A percentile compares a stretch with the other conserved stretches of the same genome.
phyloP scores from a whole-genome alignment of 148 eudicot species.

The Rhododendron mucronatum region DNA sequence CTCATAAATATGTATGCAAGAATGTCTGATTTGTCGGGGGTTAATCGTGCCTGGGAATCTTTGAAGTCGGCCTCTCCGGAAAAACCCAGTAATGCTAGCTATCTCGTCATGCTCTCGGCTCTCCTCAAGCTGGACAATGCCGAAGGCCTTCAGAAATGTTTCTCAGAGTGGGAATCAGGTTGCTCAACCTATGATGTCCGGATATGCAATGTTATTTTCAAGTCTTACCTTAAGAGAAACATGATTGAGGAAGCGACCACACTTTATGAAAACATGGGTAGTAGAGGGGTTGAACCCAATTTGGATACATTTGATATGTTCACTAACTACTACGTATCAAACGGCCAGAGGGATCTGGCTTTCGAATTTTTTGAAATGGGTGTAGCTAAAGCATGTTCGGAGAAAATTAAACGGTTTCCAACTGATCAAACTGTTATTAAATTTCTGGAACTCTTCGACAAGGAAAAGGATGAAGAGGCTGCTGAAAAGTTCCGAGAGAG shows the following conservation, averaged over 20 bases:
- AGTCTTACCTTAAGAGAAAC: conserved; percentile 34
- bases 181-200: conserved; percentile 35
- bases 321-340: conserved; percentile 28
- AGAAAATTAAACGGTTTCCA: conserved; percentile 32
- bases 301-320: conserved; percentile 25
- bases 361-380: conserved; percentile 37
- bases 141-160: conserved; percentile 36
- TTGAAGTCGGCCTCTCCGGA: conserved; percentile 23
- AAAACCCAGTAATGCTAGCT: conserved; percentile 31
- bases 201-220: conserved; percentile 40
- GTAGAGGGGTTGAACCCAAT: conserved; percentile 31
- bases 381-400: conserved; percentile 15
- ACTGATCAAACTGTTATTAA: conserved; percentile 23
- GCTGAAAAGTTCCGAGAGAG: conserved; percentile 29
- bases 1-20: conserved; percentile 30
- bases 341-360: conserved; percentile 35
- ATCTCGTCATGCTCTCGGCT: conserved; percentile 46
- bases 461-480: conserved; percentile 24
- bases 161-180: conserved; percentile 45
- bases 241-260: conserved; percentile 41
- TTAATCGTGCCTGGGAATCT: conserved; percentile 42
- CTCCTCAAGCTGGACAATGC: conserved; percentile 34
- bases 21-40: conserved; percentile 29
- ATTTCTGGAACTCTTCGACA: conserved; percentile 30
- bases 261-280: conserved; percentile 23